phyloP scores from a whole-genome alignment of 23 red algal species.

The Chondrus crispus region DNA sequence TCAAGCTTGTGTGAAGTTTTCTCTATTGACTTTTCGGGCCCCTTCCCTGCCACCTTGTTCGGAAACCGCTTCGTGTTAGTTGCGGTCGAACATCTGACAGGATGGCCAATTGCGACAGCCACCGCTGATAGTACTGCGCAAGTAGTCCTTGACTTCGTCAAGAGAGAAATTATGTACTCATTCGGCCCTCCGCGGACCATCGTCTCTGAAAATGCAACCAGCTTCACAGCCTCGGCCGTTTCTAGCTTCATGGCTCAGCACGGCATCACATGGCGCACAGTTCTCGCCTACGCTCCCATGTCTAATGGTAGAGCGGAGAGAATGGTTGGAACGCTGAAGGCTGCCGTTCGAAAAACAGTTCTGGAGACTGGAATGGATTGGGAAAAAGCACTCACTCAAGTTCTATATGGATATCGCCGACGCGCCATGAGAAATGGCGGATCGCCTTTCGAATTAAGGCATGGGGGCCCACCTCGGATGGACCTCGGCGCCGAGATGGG shows the following conservation, averaged over 20 bases:
- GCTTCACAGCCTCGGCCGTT: neutral
- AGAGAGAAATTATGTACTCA: neutral
- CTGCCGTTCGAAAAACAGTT: neutral
- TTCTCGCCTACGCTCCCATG: neutral
- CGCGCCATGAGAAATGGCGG: neutral
- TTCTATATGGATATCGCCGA: neutral
- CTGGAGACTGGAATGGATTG: neutral
- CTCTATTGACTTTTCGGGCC: neutral
- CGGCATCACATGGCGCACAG: neutral
- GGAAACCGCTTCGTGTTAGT: neutral
- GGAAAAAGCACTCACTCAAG: neutral
- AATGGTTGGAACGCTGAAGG: neutral
- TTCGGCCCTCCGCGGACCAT: neutral
- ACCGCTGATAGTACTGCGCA: neutral
- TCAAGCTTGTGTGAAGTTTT: neutral
- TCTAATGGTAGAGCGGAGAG: neutral
- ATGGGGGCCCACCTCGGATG: too few relatives aligned
- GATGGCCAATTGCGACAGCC: neutral
- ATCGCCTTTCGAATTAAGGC: neutral
- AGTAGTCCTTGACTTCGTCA: neutral
- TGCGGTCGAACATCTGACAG: neutral
- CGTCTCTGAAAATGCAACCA: neutral
- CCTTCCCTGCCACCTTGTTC: neutral
- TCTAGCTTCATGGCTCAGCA: neutral
- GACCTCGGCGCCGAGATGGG: too few relatives aligned